A percentile compares a stretch with the other conserved stretches of the same genome.
Conservation (phyloP, 768 basidiomycete species). For the Tylopilus balloui region DNA sequence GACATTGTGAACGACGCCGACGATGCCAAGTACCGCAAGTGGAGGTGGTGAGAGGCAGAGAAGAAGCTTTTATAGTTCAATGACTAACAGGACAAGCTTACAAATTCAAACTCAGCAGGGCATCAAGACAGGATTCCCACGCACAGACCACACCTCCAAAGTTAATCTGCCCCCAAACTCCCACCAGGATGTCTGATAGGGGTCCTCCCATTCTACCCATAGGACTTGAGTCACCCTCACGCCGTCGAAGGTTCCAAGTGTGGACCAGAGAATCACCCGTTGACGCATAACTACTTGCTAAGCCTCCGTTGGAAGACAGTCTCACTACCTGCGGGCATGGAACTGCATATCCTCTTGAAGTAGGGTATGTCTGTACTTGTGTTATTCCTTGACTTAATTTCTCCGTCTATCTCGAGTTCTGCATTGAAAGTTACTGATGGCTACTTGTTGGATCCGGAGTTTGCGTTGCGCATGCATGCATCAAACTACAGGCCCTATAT, state of each 20-base stretch:
- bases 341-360: slow-evolving; percentile 1
- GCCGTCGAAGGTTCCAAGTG: no score
- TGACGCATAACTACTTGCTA: no score
- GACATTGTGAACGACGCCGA: slow-evolving; percentile 59
- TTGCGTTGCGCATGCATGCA: neutral
- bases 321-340: neutral
- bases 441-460: slow-evolving; percentile 4
- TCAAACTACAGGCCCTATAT: slow-evolving; percentile 31
- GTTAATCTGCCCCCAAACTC: no score
- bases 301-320: no score
- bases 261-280: no score
- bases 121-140: slow-evolving; percentile 35
- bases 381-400: neutral
- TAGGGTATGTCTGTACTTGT: neutral
- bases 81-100: slow-evolving; percentile 35
- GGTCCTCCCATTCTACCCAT: no score
- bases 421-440: neutral
- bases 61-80: slow-evolving; percentile 39
- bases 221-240: no score
- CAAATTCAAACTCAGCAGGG: slow-evolving; percentile 42
- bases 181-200: no score
- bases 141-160: slow-evolving; percentile 37
- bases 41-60: slow-evolving; percentile 32
- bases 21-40: slow-evolving; percentile 26
- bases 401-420: neutral